phyloP scores from a whole-genome alignment of 345 rosid species.

The Bruguiera gymnorhiza region DNA sequence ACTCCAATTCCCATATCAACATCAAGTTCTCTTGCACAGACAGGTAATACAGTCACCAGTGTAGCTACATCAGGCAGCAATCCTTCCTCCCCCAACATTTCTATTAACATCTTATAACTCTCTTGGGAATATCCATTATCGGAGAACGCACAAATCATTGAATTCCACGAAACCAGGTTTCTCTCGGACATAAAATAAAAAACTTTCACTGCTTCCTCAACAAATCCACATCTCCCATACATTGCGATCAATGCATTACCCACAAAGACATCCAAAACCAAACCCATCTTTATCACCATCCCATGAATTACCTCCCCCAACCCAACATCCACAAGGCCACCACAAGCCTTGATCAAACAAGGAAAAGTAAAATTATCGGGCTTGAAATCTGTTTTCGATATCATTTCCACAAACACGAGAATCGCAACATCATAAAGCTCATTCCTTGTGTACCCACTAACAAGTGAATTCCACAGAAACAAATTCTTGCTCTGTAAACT shows the following conservation, averaged over 20 bases:
- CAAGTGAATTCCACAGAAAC: slow-evolving; percentile 64
- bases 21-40: slow-evolving; percentile 45
- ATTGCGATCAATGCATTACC: slow-evolving; percentile 54
- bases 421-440: slow-evolving; percentile 44
- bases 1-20: slow-evolving; percentile 41
- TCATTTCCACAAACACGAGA: slow-evolving; percentile 44
- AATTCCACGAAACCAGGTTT: slow-evolving; percentile 68
- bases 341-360: slow-evolving; percentile 64
- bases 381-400: slow-evolving; percentile 29
- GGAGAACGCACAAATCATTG: slow-evolving; percentile 46
- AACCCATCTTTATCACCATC: slow-evolving; percentile 48
- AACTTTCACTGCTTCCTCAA: slow-evolving; percentile 37
- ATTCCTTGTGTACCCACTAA: slow-evolving; percentile 60
- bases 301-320: slow-evolving; percentile 55
- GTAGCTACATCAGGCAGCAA: slow-evolving; percentile 54
- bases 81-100: slow-evolving; percentile 42
- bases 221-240: slow-evolving; percentile 51
- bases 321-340: slow-evolving; percentile 37
- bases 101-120: slow-evolving; percentile 35
- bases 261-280: slow-evolving; percentile 50
- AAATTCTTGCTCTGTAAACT: slow-evolving; percentile 42
- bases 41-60: slow-evolving; percentile 49
- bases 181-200: slow-evolving; percentile 47
- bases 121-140: slow-evolving; percentile 42
- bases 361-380: slow-evolving; percentile 74